A percentile compares a stretch with the other conserved stretches of the same genome.
phyloP scores from a whole-genome alignment of 257 asterid species.

The Thymus quinquecostatus region DNA sequence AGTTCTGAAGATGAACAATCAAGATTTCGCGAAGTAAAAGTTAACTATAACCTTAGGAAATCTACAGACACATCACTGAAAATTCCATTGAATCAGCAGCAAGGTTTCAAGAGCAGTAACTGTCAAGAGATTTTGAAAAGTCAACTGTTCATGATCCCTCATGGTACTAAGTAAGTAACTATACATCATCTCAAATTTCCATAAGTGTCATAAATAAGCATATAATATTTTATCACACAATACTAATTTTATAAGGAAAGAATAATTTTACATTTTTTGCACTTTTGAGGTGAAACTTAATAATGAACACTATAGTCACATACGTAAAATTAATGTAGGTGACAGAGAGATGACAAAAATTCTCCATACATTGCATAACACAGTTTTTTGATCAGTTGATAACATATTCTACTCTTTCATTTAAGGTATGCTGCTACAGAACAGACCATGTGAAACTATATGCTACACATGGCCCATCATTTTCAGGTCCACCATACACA shows the following conservation, averaged over 20 bases:
- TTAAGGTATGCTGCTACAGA: not conserved
- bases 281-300: not conserved
- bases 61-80: too few species aligned
- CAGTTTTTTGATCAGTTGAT: conserved; percentile 7
- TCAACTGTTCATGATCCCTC: too few species aligned
- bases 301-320: not conserved
- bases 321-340: not conserved
- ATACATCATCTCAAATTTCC: not conserved
- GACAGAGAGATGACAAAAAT: conserved; percentile 19
- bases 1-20: too few species aligned
- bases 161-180: not conserved
- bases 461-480: conserved; percentile 28
- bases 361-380: conserved; percentile 1
- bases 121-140: too few species aligned
- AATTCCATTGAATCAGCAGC: too few species aligned
- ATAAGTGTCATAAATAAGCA: not conserved
- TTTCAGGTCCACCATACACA: conserved; percentile 13
- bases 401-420: not conserved
- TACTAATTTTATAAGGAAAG: too few species aligned
- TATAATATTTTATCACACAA: not conserved
- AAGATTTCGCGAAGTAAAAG: too few species aligned
- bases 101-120: too few species aligned
- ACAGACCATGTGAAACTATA: conserved; percentile 25
- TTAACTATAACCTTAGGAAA: too few species aligned
- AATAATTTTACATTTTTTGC: too few species aligned